Evolutionary conservation across 805 yeast species (phyloP).

Genomic region (Hanseniaspora clermontiae): DNA sequence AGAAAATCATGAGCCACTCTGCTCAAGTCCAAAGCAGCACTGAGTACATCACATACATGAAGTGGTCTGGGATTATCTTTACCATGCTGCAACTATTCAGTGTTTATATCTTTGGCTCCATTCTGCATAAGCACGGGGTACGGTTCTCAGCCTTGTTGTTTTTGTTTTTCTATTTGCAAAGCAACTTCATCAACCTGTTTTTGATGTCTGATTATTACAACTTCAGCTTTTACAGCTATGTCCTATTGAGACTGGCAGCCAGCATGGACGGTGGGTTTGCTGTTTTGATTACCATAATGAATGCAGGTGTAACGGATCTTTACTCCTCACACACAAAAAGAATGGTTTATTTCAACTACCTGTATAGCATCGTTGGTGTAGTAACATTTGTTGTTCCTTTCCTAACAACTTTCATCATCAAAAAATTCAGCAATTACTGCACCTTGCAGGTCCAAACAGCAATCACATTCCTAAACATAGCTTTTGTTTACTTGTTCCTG

Average conservation of each 20-base stretch:
- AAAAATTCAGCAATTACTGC: neutral
- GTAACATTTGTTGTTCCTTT: neutral
- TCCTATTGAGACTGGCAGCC: neutral
- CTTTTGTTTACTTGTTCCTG: neutral
- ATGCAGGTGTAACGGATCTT: constrained; percentile 3
- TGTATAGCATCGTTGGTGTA: neutral
- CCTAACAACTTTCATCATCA: constrained; percentile 1
- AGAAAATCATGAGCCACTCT: neutral
- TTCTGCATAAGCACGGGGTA: neutral
- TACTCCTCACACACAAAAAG: neutral
- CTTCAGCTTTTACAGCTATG: neutral
- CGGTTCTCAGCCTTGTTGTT: neutral
- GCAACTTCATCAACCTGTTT: neutral
- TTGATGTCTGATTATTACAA: constrained; percentile 2
- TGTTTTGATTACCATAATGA: neutral
- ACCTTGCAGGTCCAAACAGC: neutral
- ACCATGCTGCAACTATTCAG: neutral
- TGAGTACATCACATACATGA: constrained; percentile 1
- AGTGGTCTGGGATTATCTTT: constrained; percentile 9
- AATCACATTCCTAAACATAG: neutral
- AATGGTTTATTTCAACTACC: constrained; percentile 3
- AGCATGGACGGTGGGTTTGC: constrained; percentile 1
- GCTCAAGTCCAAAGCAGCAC: neutral
- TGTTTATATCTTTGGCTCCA: neutral
- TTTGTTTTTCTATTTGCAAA: neutral